phyloP scores from a whole-genome alignment of 2,329 filamentous ascomycete species.

The Penicillium freii region DNA sequence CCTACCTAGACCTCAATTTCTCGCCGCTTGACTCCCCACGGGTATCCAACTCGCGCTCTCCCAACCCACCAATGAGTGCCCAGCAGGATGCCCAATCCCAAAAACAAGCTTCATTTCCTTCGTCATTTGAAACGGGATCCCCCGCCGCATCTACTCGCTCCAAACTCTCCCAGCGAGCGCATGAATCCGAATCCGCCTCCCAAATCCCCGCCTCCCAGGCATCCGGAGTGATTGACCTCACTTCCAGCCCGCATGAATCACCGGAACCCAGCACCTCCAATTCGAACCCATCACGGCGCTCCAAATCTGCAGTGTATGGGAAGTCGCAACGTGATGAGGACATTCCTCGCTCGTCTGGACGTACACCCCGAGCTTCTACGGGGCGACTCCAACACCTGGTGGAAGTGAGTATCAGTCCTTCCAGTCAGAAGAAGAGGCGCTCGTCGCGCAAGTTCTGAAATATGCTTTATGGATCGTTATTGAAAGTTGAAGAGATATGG shows the following conservation, averaged over 20 bases:
- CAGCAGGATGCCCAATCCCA: slow-evolving; percentile 10
- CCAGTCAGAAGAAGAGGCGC: slow-evolving; percentile 15
- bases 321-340: slow-evolving; percentile 4
- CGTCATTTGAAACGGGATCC: neutral
- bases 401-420: slow-evolving; percentile 23
- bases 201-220: slow-evolving; percentile 13
- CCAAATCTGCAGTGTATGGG: neutral
- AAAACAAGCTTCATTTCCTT: neutral
- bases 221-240: slow-evolving; percentile 22
- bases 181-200: slow-evolving; percentile 1
- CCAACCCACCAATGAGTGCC: slow-evolving; percentile 13
- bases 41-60: slow-evolving; percentile 12
- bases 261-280: neutral
- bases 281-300: neutral
- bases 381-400: slow-evolving; percentile 16
- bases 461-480: neutral
- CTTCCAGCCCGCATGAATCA: slow-evolving; percentile 6
- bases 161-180: neutral
- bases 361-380: slow-evolving; percentile 24
- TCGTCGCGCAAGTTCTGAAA: slow-evolving; percentile 10
- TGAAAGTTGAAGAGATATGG: neutral
- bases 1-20: slow-evolving; percentile 15
- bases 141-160: slow-evolving; percentile 14
- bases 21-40: slow-evolving; percentile 9
- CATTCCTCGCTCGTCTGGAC: slow-evolving; percentile 13